Percentiles rank a stretch among this genome's conserved stretches.
These are phyloP conservation scores for Lupinus albus DNA, from an alignment of 306 rosid species.

Conservation along the genomic window DNA sequence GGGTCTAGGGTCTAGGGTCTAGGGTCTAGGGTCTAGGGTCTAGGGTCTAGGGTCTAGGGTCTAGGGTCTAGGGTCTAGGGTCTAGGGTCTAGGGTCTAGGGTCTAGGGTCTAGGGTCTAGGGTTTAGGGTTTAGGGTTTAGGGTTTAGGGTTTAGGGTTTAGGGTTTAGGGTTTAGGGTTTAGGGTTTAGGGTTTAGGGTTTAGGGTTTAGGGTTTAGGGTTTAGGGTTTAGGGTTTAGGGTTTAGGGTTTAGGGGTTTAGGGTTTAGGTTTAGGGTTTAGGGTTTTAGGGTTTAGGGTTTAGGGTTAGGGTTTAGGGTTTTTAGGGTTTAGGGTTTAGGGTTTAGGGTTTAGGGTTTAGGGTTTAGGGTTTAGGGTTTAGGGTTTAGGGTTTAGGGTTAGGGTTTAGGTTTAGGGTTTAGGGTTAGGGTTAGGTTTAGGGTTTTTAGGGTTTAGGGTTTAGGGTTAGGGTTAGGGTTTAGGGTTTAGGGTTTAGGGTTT, in stretches of 20 bases:
- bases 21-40: background rate
- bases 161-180: constrained; percentile 16
- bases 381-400: constrained; percentile 17
- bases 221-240: constrained; percentile 22
- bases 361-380: constrained; percentile 21
- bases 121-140: background rate
- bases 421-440: no score
- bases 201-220: constrained; percentile 8
- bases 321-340: constrained; percentile 20
- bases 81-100: background rate
- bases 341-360: constrained; percentile 24
- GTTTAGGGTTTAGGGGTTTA: constrained; percentile 11
- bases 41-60: background rate
- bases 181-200: constrained; percentile 18
- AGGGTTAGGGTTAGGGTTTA: constrained; percentile 12
- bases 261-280: constrained; percentile 13
- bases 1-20: background rate
- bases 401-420: no score
- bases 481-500: background rate
- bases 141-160: constrained; percentile 18
- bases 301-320: constrained; percentile 9
- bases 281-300: constrained; percentile 10
- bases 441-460: constrained; percentile 14
- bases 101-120: background rate
- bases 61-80: background rate